Base-by-base conservation (phyloP, 2,329 filamentous ascomycete species). In the Aureobasidium sp. region DNA sequence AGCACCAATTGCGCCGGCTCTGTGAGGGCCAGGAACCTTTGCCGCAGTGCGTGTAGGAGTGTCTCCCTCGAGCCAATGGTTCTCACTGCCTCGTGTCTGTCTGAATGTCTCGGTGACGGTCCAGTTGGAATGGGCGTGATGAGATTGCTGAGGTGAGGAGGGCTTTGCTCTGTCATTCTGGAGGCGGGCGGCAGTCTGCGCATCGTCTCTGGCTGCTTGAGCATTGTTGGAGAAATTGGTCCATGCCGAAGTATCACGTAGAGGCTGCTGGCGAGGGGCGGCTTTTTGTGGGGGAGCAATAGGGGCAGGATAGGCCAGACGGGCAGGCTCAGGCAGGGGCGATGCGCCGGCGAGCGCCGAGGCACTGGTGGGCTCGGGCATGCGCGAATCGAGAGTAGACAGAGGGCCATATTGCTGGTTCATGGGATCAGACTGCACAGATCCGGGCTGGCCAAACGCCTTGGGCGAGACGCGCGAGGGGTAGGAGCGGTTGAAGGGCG, bases 61-160 rank as follows among this genome's bases (percentile, higher is more conserved):
- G 15, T 45, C 40, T 1, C 60, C 70, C 37, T 70, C 70, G 47
- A 70, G 67, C 54, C 64, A 67, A 33, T 64, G 64, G 40, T 56
- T 37, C 49, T 66, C 58, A 22, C 66, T 64, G n/a, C 63, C 57
- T 17, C 67, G 65, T 4, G 71, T 73, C 65, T 73, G 68, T 65
- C 70, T 71, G 67, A 73, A 74, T 0, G 72, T 74, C 66, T 74
- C 71, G 15, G 33, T 22, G n/a, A 57, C 54, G 52, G 68, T 69
- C 64, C 64, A 65, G 17, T 49, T 50, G 31, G 39, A 5, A 12
- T 45, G 24, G 17, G 42, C 31, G 14, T 48, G 54, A n/a, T 31
- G 45, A 11, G 45, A 24, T 40, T 64, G 60, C 17, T 45, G 60
- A 1, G 40, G 59, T 11, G 44, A 39, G 22, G 45, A 29, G 9